Evolutionary conservation across 495 filamentous ascomycete species (phyloP).

Genomic region (Talaromyces thailandensis): DNA sequence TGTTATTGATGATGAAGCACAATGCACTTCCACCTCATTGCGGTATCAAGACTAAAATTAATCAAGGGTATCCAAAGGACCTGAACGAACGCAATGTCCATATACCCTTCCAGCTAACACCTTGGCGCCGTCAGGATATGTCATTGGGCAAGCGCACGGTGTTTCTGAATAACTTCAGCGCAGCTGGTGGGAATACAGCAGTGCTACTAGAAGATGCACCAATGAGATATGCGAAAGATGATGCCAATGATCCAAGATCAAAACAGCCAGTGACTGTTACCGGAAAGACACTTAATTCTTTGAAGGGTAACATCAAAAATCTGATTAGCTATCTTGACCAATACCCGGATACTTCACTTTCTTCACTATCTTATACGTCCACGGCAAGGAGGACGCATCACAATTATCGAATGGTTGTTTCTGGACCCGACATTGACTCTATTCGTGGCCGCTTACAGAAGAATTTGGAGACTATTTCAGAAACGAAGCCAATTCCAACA

Average conservation of each 20-base stretch:
- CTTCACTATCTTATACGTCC: slow-evolving; percentile 59
- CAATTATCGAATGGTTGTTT: slow-evolving; percentile 33
- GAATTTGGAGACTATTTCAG: slow-evolving; percentile 15
- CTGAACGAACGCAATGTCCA: slow-evolving; percentile 19
- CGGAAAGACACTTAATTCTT: slow-evolving; percentile 16
- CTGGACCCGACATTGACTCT: slow-evolving; percentile 3
- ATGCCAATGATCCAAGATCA: slow-evolving; percentile 8
- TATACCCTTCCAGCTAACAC: slow-evolving; percentile 19
- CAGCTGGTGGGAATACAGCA: slow-evolving; percentile 26
- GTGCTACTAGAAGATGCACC: slow-evolving; percentile 21
- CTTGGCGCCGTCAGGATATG: slow-evolving; percentile 10
- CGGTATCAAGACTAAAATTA: slow-evolving; percentile 36
- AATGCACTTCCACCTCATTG: slow-evolving; percentile 25
- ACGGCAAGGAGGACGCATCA: slow-evolving; percentile 66
- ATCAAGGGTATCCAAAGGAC: slow-evolving; percentile 17
- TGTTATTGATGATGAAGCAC: slow-evolving; percentile 22
- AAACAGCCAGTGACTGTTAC: slow-evolving; percentile 17
- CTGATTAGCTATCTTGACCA: slow-evolving; percentile 38
- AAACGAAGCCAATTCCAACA: slow-evolving; percentile 3
- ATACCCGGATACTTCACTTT: slow-evolving; percentile 35
- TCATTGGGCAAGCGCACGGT: slow-evolving; percentile 7
- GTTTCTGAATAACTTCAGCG: slow-evolving; percentile 30
- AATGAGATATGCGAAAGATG: not conserved
- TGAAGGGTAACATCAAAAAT: slow-evolving; percentile 19
- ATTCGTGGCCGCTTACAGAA: slow-evolving; percentile 15